Evolutionary conservation across 2,329 filamentous ascomycete species (phyloP).

Genomic region (Colletotrichum spinosum): DNA sequence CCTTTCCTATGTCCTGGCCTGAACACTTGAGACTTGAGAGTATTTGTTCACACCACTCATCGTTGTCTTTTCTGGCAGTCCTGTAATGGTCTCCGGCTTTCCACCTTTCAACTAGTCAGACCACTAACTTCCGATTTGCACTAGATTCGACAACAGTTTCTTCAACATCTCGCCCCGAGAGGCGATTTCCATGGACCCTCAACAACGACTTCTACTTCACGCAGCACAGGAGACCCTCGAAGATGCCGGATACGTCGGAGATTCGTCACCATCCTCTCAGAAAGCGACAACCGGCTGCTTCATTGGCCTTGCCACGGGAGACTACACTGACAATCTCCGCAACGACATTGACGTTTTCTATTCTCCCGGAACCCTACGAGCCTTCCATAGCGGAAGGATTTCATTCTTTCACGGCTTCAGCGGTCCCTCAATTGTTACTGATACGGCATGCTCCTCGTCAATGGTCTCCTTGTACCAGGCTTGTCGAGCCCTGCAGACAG

Average conservation of each 20-base stretch:
- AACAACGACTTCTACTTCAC: constrained; percentile 46
- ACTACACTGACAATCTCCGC: constrained; percentile 52
- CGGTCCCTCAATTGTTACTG: constrained; percentile 48
- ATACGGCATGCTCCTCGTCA: constrained; percentile 53
- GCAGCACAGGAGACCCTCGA: constrained; percentile 49
- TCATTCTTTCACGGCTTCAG: constrained; percentile 50
- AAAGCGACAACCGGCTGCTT: constrained; percentile 46
- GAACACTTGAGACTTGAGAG: too few species aligned
- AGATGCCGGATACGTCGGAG: constrained; percentile 41
- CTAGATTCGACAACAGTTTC: constrained; percentile 36
- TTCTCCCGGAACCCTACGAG: constrained; percentile 50
- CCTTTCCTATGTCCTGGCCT: too few species aligned
- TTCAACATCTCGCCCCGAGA: constrained; percentile 44
- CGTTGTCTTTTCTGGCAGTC: too few species aligned
- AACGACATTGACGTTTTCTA: constrained; percentile 50
- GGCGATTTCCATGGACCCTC: constrained; percentile 45
- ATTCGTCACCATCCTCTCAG: background rate
- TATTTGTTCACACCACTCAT: too few species aligned
- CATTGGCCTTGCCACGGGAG: constrained; percentile 42
- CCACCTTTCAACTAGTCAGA: too few species aligned
- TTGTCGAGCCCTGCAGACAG: constrained; percentile 44
- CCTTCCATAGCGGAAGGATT: constrained; percentile 49
- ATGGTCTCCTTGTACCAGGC: constrained; percentile 49
- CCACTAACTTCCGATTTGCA: too few species aligned
- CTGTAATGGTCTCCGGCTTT: too few species aligned